phyloP scores from a whole-genome alignment of 352 stramenopile genomes.

The Elongisporangium anandrum region DNA sequence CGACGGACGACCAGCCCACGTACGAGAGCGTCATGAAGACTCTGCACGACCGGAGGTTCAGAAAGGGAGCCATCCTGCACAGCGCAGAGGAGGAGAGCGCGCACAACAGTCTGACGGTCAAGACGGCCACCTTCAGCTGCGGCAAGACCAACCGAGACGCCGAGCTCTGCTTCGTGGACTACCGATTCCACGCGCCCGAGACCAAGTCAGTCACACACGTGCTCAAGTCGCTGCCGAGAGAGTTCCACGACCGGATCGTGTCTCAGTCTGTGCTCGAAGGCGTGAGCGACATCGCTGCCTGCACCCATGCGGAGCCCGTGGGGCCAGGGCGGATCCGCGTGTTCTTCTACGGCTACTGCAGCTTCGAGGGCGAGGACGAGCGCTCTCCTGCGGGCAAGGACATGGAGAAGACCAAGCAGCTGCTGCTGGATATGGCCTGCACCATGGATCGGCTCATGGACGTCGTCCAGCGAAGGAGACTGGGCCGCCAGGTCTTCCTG shows the following conservation, averaged over 20 bases:
- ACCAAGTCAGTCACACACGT: slow-evolving; percentile 48
- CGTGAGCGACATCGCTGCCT: slow-evolving; percentile 22
- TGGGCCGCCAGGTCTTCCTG: slow-evolving; percentile 32
- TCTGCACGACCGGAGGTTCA: slow-evolving; percentile 46
- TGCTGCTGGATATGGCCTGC: slow-evolving; percentile 14
- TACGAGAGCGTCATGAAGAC: slow-evolving; percentile 49
- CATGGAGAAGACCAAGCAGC: slow-evolving; percentile 18
- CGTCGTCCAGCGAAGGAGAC: slow-evolving; percentile 18
- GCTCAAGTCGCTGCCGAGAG: slow-evolving; percentile 54
- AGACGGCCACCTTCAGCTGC: slow-evolving; percentile 29
- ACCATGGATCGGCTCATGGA: slow-evolving; percentile 12
- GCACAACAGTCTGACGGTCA: slow-evolving; percentile 28
- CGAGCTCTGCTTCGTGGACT: slow-evolving; percentile 48
- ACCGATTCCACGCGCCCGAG: slow-evolving; percentile 33
- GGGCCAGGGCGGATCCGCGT: slow-evolving; percentile 13
- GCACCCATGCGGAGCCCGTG: slow-evolving; percentile 18
- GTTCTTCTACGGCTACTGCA: slow-evolving; percentile 24
- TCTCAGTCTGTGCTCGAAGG: slow-evolving; percentile 20
- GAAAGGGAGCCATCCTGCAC: slow-evolving; percentile 32
- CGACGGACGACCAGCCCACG: slow-evolving; percentile 32
- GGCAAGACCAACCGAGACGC: slow-evolving; percentile 38
- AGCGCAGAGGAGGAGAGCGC: slow-evolving; percentile 3
- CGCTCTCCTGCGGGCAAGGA: slow-evolving; percentile 1
- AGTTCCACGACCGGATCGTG: slow-evolving; percentile 34
- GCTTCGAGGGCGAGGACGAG: slow-evolving; percentile 18